Percentiles rank a stretch among this genome's conserved stretches.
These are phyloP conservation scores for Candida sojae DNA, from an alignment of 1,139 yeast species.

Conservation along the genomic window DNA sequence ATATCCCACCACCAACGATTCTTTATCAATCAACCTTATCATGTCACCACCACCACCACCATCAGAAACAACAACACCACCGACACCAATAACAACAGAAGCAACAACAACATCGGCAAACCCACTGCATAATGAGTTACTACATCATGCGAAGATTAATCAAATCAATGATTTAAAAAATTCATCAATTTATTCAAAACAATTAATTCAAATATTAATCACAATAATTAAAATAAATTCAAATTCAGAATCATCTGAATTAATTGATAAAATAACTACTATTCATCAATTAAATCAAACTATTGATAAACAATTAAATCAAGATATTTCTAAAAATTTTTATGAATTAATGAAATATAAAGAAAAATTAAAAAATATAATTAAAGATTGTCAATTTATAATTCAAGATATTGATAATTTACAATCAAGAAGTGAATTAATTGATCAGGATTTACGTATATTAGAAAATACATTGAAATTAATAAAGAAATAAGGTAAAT, in stretches of 20 bases:
- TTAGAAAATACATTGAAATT: slow-evolving; percentile 38
- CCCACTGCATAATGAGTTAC: slow-evolving; percentile 28
- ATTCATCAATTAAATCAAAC: slow-evolving; percentile 42
- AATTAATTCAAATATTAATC: slow-evolving; percentile 26
- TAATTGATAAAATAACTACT: slow-evolving; percentile 46
- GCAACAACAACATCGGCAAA: background rate
- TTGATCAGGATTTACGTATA: slow-evolving; percentile 51
- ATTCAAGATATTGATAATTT: slow-evolving; percentile 31
- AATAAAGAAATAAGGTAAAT: slow-evolving; percentile 15
- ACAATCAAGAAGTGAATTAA: slow-evolving; percentile 42
- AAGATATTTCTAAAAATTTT: slow-evolving; percentile 28
- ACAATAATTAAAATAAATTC: slow-evolving; percentile 32
- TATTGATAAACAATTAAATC: slow-evolving; percentile 25
- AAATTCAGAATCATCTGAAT: slow-evolving; percentile 22
- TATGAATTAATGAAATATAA: slow-evolving; percentile 25
- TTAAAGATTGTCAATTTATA: slow-evolving; percentile 19
- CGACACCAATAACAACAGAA: background rate
- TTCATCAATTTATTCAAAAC: slow-evolving; percentile 30
- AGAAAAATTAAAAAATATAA: slow-evolving; percentile 19
- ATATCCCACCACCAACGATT: no score
- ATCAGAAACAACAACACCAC: background rate
- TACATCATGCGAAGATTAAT: slow-evolving; percentile 36
- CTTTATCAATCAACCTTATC: no score
- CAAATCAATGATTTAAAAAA: slow-evolving; percentile 31
- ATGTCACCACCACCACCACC: background rate